phyloP scores from a whole-genome alignment of 768 basidiomycete species.

The Obba rivulosa region DNA sequence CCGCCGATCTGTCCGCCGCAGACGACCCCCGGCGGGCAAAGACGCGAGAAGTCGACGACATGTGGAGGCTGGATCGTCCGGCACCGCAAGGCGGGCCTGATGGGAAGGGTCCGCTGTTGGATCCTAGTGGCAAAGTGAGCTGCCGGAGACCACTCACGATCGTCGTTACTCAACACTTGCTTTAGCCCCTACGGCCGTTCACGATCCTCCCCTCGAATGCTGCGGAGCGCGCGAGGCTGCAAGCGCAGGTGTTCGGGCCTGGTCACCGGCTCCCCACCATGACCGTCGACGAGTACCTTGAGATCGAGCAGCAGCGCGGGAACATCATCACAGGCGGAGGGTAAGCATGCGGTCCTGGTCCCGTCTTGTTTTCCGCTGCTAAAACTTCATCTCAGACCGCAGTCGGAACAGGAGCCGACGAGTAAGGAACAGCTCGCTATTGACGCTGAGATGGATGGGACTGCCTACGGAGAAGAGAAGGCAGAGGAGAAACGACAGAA shows the following conservation, averaged over 20 bases:
- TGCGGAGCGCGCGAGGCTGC: slow-evolving; percentile 64
- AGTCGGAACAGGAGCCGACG: slow-evolving; percentile 61
- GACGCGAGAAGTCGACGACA: slow-evolving; percentile 40
- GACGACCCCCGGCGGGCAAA: slow-evolving; percentile 36
- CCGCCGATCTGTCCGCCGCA: slow-evolving; percentile 19
- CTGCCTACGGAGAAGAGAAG: slow-evolving; percentile 57
- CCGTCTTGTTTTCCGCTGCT: too few species aligned
- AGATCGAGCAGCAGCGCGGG: slow-evolving; percentile 77
- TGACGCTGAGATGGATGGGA: slow-evolving; percentile 84
- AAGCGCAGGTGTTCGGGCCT: slow-evolving; percentile 78
- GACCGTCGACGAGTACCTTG: slow-evolving; percentile 92
- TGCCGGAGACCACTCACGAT: not conserved
- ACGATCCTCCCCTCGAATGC: slow-evolving; percentile 79
- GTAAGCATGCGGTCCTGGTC: slow-evolving; percentile 37
- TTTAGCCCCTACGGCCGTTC: slow-evolving; percentile 83
- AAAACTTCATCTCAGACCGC: slow-evolving; percentile 33
- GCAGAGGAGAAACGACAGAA: slow-evolving; percentile 73
- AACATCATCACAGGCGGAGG: slow-evolving; percentile 87
- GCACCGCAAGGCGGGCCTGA: slow-evolving; percentile 26
- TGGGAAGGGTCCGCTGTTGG: slow-evolving; percentile 62
- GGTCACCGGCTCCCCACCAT: slow-evolving; percentile 87
- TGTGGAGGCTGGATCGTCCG: slow-evolving; percentile 71
- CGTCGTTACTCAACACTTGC: slow-evolving; percentile 3
- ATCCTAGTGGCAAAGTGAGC: slow-evolving; percentile 69
- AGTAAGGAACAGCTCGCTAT: slow-evolving; percentile 72